Conservation (phyloP, 1,284 basidiomycete species). For the Termitomyces sp. region DNA sequence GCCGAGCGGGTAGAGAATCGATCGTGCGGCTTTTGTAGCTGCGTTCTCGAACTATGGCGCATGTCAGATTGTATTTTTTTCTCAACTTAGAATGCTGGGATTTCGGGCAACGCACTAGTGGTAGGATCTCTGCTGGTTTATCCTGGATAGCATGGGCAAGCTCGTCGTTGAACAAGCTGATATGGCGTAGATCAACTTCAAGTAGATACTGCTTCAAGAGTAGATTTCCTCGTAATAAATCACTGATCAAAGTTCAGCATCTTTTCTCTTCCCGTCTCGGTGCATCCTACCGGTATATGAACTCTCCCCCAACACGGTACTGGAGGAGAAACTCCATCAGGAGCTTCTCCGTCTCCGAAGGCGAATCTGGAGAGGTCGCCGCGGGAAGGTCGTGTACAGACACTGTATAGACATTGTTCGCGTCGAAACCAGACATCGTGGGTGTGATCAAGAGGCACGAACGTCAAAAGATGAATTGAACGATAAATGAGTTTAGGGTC, state of each 20-base stretch:
- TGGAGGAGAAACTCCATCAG: slow-evolving; percentile 83
- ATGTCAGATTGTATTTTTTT: not conserved
- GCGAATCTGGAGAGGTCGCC: slow-evolving; percentile 55
- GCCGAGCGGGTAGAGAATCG: slow-evolving; percentile 71
- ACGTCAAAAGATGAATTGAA: slow-evolving; percentile 8
- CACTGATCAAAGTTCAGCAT: slow-evolving; percentile 43
- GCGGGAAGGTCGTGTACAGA: slow-evolving; percentile 60
- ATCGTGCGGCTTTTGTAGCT: slow-evolving; percentile 75
- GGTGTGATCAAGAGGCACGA: slow-evolving; percentile 1
- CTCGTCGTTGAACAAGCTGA: slow-evolving; percentile 91
- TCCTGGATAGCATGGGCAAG: slow-evolving; percentile 90
- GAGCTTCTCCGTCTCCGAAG: slow-evolving; percentile 75
- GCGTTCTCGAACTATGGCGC: slow-evolving; percentile 81
- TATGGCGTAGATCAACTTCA: slow-evolving; percentile 89
- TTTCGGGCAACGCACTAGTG: slow-evolving; percentile 55
- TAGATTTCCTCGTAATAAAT: slow-evolving; percentile 86
- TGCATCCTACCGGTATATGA: slow-evolving; percentile 69
- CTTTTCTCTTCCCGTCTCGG: slow-evolving; percentile 1
- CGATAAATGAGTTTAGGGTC: slow-evolving; percentile 38
- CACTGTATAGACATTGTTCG: slow-evolving; percentile 75
- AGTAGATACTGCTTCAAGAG: slow-evolving; percentile 89
- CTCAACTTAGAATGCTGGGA: not conserved
- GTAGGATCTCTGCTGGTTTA: slow-evolving; percentile 84
- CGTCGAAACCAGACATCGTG: slow-evolving; percentile 68
- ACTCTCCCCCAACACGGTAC: slow-evolving; percentile 85